Evolutionary conservation across 371 early-diverging fungal species (phyloP).

Genomic region (Mucor velutinosus): DNA sequence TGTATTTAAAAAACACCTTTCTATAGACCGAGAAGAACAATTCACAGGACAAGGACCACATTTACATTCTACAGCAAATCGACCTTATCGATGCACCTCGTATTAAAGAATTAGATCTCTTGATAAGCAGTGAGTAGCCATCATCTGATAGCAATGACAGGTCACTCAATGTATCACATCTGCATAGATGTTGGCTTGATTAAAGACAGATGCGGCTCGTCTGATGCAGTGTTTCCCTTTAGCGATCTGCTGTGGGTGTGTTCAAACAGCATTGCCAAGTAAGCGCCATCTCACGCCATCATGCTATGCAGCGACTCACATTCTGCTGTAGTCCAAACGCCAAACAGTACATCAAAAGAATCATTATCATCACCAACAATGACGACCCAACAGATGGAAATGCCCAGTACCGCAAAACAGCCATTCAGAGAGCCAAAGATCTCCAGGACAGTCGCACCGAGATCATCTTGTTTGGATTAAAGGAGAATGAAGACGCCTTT

Average conservation of each 20-base stretch:
- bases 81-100: slow-evolving; percentile 63
- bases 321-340: slow-evolving; percentile 28
- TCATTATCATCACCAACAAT: slow-evolving; percentile 71
- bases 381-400: slow-evolving; percentile 63
- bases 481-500: slow-evolving; percentile 25
- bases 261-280: slow-evolving; percentile 38
- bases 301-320: background rate
- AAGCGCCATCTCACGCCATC: background rate
- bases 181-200: background rate
- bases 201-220: slow-evolving; percentile 53
- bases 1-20: background rate
- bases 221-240: slow-evolving; percentile 51
- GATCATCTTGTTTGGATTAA: slow-evolving; percentile 61
- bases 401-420: slow-evolving; percentile 46
- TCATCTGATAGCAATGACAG: background rate
- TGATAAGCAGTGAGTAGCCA: slow-evolving; percentile 49
- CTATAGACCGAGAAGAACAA: slow-evolving; percentile 45
- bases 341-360: slow-evolving; percentile 57
- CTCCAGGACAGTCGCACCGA: slow-evolving; percentile 53
- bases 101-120: slow-evolving; percentile 61
- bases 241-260: slow-evolving; percentile 70
- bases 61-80: slow-evolving; percentile 64
- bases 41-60: slow-evolving; percentile 49
- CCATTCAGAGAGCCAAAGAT: slow-evolving; percentile 63
- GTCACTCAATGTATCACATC: background rate